Percentiles rank a stretch among this genome's conserved stretches.
Conservation (phyloP, 2,329 filamentous ascomycete species). For the Didymosphaeria variabile region DNA sequence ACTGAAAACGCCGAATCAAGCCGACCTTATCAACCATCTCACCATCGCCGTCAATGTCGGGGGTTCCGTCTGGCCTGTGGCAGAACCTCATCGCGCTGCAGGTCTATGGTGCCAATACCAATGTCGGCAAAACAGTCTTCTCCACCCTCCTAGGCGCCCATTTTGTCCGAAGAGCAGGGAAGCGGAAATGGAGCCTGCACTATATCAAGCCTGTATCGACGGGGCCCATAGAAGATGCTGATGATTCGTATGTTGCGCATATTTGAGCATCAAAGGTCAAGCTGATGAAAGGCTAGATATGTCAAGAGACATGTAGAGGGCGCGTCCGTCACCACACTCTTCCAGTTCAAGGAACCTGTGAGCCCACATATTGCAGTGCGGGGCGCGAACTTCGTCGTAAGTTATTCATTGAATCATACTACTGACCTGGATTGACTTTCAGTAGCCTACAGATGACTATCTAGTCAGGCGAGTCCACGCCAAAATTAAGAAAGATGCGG, state of each 20-base stretch:
- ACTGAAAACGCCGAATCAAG: not conserved
- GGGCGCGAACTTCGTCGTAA: constrained; percentile 27
- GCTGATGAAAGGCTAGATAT: constrained; percentile 60
- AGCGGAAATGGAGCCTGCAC: constrained; percentile 55
- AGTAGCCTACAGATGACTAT: constrained; percentile 35
- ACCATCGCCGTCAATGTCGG: constrained; percentile 42
- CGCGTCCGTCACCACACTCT: constrained; percentile 67
- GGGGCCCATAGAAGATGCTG: constrained; percentile 73
- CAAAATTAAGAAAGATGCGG: constrained; percentile 27
- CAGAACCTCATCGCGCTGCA: constrained; percentile 75
- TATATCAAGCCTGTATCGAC: constrained; percentile 88
- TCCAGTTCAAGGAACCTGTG: constrained; percentile 76
- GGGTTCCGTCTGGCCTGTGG: constrained; percentile 70
- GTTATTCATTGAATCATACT: constrained; percentile 7
- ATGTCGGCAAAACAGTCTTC: constrained; percentile 85
- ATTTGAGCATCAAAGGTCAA: not conserved
- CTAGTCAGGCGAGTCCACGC: constrained; percentile 30
- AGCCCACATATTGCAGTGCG: constrained; percentile 80
- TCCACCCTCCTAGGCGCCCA: constrained; percentile 76
- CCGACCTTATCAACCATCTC: not conserved
- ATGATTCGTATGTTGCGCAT: constrained; percentile 65
- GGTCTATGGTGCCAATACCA: constrained; percentile 84
- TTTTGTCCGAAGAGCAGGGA: constrained; percentile 32
- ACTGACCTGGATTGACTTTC: not conserved
- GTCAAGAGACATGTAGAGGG: constrained; percentile 65